Conservation (phyloP, 192 early-diverging fungal genomes). For the Dissophora ornata region DNA sequence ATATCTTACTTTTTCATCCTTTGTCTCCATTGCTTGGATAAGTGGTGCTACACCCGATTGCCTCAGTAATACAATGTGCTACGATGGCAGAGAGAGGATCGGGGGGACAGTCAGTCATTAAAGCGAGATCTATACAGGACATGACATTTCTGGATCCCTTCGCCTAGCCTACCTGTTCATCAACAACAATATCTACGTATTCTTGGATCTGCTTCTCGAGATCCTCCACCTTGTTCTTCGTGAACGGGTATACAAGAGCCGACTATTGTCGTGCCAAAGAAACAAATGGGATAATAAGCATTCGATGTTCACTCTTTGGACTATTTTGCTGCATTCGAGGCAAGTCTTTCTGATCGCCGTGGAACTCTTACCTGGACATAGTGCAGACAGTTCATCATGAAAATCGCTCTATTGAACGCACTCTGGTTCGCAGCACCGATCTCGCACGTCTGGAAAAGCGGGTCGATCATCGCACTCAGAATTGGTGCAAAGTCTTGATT, state of each 20-base stretch:
- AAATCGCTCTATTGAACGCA: conserved; percentile 73
- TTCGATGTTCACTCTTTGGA: no score
- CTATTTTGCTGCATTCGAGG: no score
- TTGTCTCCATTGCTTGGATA: conserved; percentile 65
- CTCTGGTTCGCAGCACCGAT: conserved; percentile 63
- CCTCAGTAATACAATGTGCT: conserved; percentile 68
- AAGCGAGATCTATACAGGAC: no score
- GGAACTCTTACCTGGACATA: conserved; percentile 80
- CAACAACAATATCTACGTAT: conserved; percentile 69
- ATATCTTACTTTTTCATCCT: conserved; percentile 61
- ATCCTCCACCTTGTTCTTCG: conserved; percentile 61
- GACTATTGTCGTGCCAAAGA: conserved; percentile 49
- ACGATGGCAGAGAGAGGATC: conserved; percentile 12
- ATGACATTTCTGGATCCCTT: no score
- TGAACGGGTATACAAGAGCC: conserved; percentile 75
- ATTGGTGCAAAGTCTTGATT: conserved; percentile 76
- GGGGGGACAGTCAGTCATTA: no score
- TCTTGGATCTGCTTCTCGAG: conserved; percentile 73
- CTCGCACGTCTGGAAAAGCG: conserved; percentile 77
- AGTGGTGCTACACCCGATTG: conserved; percentile 72
- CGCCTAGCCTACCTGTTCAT: conserved; percentile 81
- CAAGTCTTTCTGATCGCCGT: no score
- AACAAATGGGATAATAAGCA: no score
- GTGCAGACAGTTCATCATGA: conserved; percentile 80
- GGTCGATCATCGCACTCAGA: conserved; percentile 75